Evolutionary conservation across 768 basidiomycete species (phyloP), one percentile per base, ranked within the genome.

Genomic region (Phanerodontia chrysosporium): DNA sequence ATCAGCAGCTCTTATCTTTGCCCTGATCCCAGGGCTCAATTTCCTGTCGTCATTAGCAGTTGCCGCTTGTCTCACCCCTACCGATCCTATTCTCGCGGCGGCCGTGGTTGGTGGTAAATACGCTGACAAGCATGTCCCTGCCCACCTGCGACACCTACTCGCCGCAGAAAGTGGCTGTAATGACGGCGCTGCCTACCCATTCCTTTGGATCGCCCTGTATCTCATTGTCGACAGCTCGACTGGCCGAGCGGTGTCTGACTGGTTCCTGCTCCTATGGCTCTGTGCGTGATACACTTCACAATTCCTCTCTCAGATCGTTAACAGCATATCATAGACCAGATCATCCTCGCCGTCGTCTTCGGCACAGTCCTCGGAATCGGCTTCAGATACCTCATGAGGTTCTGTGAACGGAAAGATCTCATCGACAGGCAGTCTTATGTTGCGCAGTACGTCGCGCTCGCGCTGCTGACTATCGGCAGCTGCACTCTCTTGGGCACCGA

Each of bases 181-280:
- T 70, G 97, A 99, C 61, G 97, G 97, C 32, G 96, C 96, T 0
- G 94, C 95, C 0, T 97, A 95, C 72, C 95, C 95, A 0, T 98
- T 98, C 72, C 78, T 98, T 28, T 95, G 85, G 69, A 80, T 99
- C 58, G 84, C 96, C 0, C 78, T 99, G 3, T 98, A 96, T 71
- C 82, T 98, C 61, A 82, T 87, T 57, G 73, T 95, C 44, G 90
- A 95, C 59, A 62, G 67, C 1, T 75, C 80, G 29, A 82, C 83
- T 0, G 81, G 80, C 0, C 72, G 74, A 13, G 94, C 95, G 0
- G 73, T 98, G 2, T 78, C 83, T 49, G 86, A 96, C 66, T 99
- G 97, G 97, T 85, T 95, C 68, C 72, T 96, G 56, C 68, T 85
- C 16, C 80, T 95, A 1, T 93, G 93, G 92, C 78, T 93, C 53